A percentile compares a stretch with the other conserved stretches of the same genome.
These are phyloP conservation scores for Neurospora sp. DNA, from an alignment of 495 filamentous ascomycete species.

Conservation along the genomic window DNA sequence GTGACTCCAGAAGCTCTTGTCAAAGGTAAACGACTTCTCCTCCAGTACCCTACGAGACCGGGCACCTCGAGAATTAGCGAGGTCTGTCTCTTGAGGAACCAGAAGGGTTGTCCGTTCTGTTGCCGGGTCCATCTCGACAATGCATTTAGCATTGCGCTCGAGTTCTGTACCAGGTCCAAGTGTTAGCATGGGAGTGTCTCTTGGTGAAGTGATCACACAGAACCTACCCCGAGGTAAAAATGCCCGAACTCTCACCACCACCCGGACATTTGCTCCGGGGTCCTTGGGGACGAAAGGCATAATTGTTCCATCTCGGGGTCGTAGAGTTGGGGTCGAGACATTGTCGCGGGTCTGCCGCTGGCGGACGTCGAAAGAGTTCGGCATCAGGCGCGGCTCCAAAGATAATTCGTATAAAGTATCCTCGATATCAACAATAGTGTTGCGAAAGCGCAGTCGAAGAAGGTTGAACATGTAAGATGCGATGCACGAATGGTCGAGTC, in stretches of 20 bases:
- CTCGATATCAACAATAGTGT: constrained; percentile 30
- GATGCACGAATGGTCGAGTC: background rate
- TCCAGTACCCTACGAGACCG: constrained; percentile 69
- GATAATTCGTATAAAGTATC: constrained; percentile 37
- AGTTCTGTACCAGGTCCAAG: constrained; percentile 50
- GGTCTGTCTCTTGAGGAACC: constrained; percentile 51
- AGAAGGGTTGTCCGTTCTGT: constrained; percentile 75
- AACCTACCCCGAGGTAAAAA: constrained; percentile 77
- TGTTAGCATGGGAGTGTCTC: background rate
- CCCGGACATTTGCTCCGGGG: constrained; percentile 78
- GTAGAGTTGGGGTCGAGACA: constrained; percentile 60
- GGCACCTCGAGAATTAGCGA: constrained; percentile 50
- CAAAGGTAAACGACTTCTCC: constrained; percentile 88
- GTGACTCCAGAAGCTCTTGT: constrained; percentile 97
- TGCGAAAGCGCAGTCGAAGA: constrained; percentile 24
- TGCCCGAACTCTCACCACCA: constrained; percentile 84
- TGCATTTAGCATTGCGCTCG: constrained; percentile 67
- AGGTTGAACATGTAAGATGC: constrained; percentile 25
- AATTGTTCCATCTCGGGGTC: constrained; percentile 57
- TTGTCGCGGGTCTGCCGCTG: constrained; percentile 39
- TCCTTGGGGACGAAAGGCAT: constrained; percentile 36
- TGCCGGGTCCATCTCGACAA: constrained; percentile 80
- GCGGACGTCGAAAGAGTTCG: constrained; percentile 22
- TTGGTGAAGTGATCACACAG: background rate
- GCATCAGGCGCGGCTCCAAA: constrained; percentile 35